These are phyloP conservation scores for Cunninghamia lanceolata DNA, from an alignment of 75 land plant genomes.

Conservation along the genomic window DNA sequence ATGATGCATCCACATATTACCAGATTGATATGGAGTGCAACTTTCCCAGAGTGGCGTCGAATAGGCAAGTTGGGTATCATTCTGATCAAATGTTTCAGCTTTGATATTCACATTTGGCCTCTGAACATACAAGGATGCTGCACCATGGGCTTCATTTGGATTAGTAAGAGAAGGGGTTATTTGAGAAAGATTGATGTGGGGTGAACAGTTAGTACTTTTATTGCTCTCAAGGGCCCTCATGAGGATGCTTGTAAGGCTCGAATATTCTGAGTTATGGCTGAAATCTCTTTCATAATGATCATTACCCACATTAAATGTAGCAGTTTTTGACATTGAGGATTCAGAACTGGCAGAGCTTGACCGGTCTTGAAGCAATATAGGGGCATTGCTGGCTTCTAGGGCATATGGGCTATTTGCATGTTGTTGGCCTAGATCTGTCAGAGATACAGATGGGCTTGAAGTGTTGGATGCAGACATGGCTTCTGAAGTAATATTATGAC, in stretches of 20 bases:
- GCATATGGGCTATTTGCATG: slow-evolving; percentile 2
- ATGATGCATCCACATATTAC: not conserved
- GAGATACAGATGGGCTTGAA: not conserved
- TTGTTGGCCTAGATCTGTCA: not conserved
- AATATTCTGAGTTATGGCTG: not conserved
- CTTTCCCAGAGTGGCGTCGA: slow-evolving; percentile 6
- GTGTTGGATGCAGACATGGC: slow-evolving; percentile 10
- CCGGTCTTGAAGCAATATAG: not conserved
- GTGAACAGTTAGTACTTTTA: not conserved
- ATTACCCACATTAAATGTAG: not conserved
- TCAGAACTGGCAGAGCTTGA: not conserved
- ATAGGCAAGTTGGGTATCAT: slow-evolving; percentile 1
- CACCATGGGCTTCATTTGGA: not conserved
- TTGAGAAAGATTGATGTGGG: not conserved
- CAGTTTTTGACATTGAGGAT: not conserved
- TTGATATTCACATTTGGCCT: not conserved
- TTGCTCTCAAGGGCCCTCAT: slow-evolving; percentile 1
- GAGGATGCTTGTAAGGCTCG: not conserved
- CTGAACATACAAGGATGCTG: not conserved
- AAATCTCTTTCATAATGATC: not conserved
- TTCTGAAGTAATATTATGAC: slow-evolving; percentile 7
- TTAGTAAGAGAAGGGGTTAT: not conserved
- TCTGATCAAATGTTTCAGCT: slow-evolving; percentile 1
- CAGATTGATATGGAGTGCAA: not conserved
- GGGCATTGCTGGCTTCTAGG: slow-evolving; percentile 2